Conservation (phyloP, 768 basidiomycete species). For the Rhodosporidiobolus sp. region DNA sequence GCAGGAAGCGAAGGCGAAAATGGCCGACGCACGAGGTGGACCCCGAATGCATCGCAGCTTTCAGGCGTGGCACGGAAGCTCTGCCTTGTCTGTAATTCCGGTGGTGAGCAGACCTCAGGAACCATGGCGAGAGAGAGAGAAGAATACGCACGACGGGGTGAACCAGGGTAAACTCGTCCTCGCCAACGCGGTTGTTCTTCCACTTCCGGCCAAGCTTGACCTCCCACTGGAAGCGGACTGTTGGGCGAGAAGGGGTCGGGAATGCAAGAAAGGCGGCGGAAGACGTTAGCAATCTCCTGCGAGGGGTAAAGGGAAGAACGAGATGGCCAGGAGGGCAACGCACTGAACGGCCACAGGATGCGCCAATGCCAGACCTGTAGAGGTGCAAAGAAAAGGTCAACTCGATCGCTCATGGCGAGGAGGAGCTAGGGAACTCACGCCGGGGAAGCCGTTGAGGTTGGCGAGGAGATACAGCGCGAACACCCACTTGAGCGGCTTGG, state of each 20-base stretch:
- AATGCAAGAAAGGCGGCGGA: no score
- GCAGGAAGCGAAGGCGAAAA: background rate
- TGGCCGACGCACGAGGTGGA: constrained; percentile 7
- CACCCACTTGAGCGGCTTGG: constrained; percentile 16
- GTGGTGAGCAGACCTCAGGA: no score
- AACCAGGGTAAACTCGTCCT: constrained; percentile 18
- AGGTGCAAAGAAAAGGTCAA: background rate
- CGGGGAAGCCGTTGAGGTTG: constrained; percentile 16
- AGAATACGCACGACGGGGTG: background rate
- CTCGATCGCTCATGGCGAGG: background rate
- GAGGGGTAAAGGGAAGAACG: no score
- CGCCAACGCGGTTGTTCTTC: constrained; percentile 24
- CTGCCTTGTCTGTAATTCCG: background rate
- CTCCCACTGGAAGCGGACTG: constrained; percentile 5
- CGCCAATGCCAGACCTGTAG: constrained; percentile 22
- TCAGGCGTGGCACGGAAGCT: constrained; percentile 22
- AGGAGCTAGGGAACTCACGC: background rate
- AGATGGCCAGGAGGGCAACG: background rate
- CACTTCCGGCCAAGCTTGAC: constrained; percentile 27
- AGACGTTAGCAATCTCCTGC: no score
- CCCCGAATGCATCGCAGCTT: constrained; percentile 24
- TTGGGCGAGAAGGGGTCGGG: no score
- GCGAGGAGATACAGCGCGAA: constrained; percentile 2
- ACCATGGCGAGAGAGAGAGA: background rate
- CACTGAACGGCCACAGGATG: constrained; percentile 22